Base-by-base conservation (phyloP, 148 eudicot genomes). In the Chenopodium quinoa region DNA sequence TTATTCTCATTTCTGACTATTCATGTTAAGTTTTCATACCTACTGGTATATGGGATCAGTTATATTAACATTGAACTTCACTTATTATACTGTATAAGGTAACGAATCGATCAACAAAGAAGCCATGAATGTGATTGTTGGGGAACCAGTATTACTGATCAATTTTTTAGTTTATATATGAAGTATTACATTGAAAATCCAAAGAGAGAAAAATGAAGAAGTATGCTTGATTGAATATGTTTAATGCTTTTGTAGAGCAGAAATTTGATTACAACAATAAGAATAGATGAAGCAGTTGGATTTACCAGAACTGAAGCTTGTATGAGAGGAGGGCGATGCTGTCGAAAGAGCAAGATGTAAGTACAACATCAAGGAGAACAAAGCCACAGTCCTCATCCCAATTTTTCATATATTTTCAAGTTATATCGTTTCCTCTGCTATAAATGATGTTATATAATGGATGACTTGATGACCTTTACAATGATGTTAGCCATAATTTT, bases 281-380 rank as follows among this genome's bases (percentile, higher is more conserved):
- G 22, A 2, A n/a, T 50, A 22, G 56, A 29, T 27, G 14, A 62
- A n/a, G 29, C 1, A 72, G 62, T 1, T 58, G 23, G 19, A 46
- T 37, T 19, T 84, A 84, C 86, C 86, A 63, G 80, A 34, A 64
- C 29, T 34, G 44, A 31, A 72, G 70, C 66, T 76, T 32, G 2
- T 62, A 23, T 68, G 60, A 62, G 70, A 75, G 47, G 80, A 14
- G 25, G 82, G 70, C 14, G 80, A 70, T 31, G 65, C 50, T 37
- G 71, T 62, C 19, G 72, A 50, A 63, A 80, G 76, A 63, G 70
- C 1, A 29, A 84, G 46, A 70, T 66, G 58, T 63, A 76, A 80
- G 8, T 71, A 27, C 40, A 62, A 6, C 48, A 76, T 56, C 4
- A 56, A 56, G 73, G 22, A 80, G 50, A 13, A 56, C 68, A 84